phyloP scores from a whole-genome alignment of 202 grass and related monocot genomes.

The Tripidium arundinaceum region DNA sequence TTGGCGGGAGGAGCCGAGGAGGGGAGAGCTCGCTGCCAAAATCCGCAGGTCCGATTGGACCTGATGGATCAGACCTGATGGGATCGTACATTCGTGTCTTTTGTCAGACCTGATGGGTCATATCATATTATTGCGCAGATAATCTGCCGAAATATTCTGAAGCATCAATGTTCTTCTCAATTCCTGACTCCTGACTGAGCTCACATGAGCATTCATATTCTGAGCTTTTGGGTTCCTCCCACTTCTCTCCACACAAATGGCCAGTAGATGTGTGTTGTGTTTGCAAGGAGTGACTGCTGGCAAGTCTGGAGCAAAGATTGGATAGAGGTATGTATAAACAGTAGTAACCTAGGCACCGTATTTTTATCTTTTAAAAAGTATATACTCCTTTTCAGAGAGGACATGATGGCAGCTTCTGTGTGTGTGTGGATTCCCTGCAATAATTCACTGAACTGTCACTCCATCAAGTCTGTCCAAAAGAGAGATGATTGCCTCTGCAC shows the following conservation, averaged over 20 bases:
- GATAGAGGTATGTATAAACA: neutral
- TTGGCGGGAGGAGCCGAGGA: neutral
- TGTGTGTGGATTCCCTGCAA: neutral
- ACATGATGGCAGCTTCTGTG: neutral
- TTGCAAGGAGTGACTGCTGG: neutral
- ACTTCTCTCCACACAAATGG: neutral
- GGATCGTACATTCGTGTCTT: neutral
- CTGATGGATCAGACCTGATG: no score
- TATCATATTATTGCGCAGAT: no score
- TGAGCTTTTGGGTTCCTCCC: neutral
- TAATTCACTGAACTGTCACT: neutral
- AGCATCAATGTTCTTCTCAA: no score
- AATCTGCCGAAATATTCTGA: no score
- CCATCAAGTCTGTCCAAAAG: neutral
- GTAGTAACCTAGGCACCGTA: neutral
- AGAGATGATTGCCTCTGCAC: neutral
- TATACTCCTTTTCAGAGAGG: neutral
- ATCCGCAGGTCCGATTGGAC: neutral
- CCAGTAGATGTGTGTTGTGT: neutral
- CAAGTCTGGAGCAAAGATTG: neutral
- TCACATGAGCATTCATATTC: no score
- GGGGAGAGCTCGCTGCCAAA: neutral
- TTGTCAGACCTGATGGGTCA: neutral
- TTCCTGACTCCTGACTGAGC: no score
- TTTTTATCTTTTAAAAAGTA: neutral